These are phyloP conservation scores for Psilocybe cyanescens DNA, from an alignment of 768 basidiomycete genomes.

Conservation along the genomic window DNA sequence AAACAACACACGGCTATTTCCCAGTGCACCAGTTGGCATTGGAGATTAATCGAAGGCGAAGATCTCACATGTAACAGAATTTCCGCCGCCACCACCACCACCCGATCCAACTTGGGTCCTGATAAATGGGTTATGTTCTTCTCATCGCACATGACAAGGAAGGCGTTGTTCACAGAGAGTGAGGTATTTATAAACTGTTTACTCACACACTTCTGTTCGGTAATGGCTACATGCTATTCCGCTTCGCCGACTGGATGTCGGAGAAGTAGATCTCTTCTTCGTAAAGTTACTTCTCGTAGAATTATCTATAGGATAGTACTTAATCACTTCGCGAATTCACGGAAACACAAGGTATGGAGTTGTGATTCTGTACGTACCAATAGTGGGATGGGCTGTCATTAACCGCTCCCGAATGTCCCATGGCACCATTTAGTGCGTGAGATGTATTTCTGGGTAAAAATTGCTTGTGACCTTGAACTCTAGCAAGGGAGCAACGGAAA, in stretches of 20 bases:
- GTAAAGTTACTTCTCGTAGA: neutral
- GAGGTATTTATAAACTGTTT: neutral
- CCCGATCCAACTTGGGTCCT: neutral
- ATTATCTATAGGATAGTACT: neutral
- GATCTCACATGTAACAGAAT: neutral
- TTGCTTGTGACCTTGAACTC: neutral
- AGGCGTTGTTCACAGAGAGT: neutral
- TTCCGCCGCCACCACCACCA: neutral
- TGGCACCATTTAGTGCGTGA: neutral
- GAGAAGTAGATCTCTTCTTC: neutral
- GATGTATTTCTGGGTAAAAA: neutral
- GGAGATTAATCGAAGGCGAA: conserved; percentile 1
- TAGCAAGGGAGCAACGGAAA: neutral
- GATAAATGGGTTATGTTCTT: conserved; percentile 2
- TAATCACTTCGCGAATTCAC: neutral
- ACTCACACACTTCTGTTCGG: neutral
- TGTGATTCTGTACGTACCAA: neutral
- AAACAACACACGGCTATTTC: neutral
- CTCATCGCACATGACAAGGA: conserved; percentile 1
- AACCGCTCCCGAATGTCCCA: neutral
- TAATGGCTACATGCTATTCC: neutral
- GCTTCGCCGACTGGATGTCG: neutral
- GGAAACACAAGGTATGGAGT: neutral
- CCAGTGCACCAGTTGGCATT: neutral
- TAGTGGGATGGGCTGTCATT: neutral